Base-by-base conservation (phyloP, 208 protist genomes). In the Trypanosoma lewisi region DNA sequence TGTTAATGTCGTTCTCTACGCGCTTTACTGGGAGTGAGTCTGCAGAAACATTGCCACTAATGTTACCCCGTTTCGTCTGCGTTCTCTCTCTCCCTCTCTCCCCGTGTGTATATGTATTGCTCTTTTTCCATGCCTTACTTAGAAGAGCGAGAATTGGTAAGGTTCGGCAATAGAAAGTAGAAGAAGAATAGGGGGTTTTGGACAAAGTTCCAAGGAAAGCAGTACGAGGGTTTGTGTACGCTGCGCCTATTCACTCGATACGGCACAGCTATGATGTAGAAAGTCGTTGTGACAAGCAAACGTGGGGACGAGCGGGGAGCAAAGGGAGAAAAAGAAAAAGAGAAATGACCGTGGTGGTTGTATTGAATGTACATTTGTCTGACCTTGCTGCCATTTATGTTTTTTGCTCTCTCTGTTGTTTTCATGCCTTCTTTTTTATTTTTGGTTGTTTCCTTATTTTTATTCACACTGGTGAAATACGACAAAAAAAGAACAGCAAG, bases 21-120 rank as follows among this genome's bases (percentile, higher is more conserved):
- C 75, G 12, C 49, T 90, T 28, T 95, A 93, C 74, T 95, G 85
- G 85, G 85, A 93, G 75, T 95, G 74, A 69, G 41, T 28, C n/a
- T 44, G 9, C 42, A 25, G 12, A 9, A 17, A 17, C 9, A 11
- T 21, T 51, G 59, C 45, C 3, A 19, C 27, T 36, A 4, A 16
- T 37, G 59, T 41, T 49, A 9, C 30, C 3, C 39, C 39, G 39
- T 3, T 14, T 44, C 4, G 12, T 2, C 39, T 17, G 39, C 39
- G 39, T 44, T 44, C 2, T 9, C 4, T 14, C 5, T 44, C 19
- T 44, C 19, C 19, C 39, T 2, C 14, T 44, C 19, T 44, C 19
- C 14, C 5, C 39, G 12, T 39, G 36, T 12, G 12, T 44, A 3
- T 44, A 4, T 44, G 2, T 17, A 17, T 44, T 9, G 3, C 14